Percentiles rank a stretch among this genome's conserved stretches.
Conservation (phyloP, 805 yeast genomes). For the Pichia nakasei region DNA sequence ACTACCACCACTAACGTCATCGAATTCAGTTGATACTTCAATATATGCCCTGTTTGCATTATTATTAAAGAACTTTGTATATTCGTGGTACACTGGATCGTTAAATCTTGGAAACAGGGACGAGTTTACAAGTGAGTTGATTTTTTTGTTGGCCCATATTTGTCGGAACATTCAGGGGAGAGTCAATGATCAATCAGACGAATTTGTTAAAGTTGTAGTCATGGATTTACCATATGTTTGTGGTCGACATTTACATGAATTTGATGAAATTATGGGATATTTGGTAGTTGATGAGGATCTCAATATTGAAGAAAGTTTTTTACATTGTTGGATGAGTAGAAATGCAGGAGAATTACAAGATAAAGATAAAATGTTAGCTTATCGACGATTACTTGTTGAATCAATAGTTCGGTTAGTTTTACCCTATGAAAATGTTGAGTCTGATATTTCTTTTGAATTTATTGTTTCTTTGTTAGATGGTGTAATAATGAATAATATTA, state of each 20-base stretch:
- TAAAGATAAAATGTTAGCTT: not conserved
- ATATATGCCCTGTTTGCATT: conserved; percentile 39
- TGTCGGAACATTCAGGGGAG: conserved; percentile 32
- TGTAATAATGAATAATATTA: conserved; percentile 31
- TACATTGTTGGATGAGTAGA: not conserved
- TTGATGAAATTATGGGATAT: not conserved
- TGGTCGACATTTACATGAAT: not conserved
- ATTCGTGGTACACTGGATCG: conserved; percentile 37
- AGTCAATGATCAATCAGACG: conserved; percentile 9
- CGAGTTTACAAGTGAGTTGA: conserved; percentile 33
- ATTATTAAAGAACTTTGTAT: conserved; percentile 37
- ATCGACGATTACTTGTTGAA: conserved; percentile 23
- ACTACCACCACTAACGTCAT: conserved; percentile 15
- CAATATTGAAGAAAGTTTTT: not conserved
- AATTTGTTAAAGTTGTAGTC: conserved; percentile 1
- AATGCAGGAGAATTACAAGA: conserved; percentile 4
- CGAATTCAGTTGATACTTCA: conserved; percentile 33
- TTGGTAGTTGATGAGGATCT: not conserved
- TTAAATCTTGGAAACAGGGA: conserved; percentile 27
- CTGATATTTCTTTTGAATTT: conserved; percentile 31
- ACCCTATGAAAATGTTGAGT: conserved; percentile 34
- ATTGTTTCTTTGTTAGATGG: conserved; percentile 34
- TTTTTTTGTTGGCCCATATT: conserved; percentile 31
- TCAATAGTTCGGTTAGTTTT: conserved; percentile 28
- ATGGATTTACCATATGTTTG: conserved; percentile 4